Conservation (phyloP, 1,284 basidiomycete species). For the Puccinia triticina region DNA sequence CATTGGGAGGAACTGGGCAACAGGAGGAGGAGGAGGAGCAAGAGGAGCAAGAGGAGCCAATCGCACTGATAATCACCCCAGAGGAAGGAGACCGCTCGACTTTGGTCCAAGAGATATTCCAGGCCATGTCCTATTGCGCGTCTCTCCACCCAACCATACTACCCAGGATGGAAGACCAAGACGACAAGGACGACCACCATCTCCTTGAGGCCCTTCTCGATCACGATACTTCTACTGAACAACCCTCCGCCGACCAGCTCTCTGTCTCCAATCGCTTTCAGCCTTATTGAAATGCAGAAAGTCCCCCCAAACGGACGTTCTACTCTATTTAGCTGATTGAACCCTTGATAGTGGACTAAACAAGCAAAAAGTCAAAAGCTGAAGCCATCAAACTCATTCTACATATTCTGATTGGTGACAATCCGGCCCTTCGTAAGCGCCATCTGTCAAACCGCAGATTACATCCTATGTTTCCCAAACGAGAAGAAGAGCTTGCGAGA, state of each 20-base stretch:
- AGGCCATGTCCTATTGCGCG: conserved; percentile 82
- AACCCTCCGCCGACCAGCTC: neutral
- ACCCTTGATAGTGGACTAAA: no score
- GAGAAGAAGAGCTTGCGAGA: no score
- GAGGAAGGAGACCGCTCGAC: neutral
- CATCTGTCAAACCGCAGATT: no score
- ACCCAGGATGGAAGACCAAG: neutral
- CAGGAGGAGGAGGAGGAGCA: neutral
- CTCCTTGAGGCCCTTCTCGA: neutral
- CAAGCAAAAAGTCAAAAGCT: no score
- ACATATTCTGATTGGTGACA: no score
- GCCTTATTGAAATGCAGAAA: conserved; percentile 1
- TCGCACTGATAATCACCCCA: neutral
- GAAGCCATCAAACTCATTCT: no score
- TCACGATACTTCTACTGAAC: neutral
- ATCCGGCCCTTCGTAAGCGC: no score
- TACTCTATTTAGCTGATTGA: no score
- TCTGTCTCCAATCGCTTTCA: neutral
- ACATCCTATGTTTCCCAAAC: no score
- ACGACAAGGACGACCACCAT: neutral
- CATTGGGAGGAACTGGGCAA: neutral
- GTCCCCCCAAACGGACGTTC: no score
- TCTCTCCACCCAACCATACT: conserved; percentile 72
- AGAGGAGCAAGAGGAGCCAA: neutral
- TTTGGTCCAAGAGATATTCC: conserved; percentile 82